These are phyloP conservation scores for Metschnikowia noctiluminum DNA, from an alignment of 805 yeast genomes.

Conservation along the genomic window DNA sequence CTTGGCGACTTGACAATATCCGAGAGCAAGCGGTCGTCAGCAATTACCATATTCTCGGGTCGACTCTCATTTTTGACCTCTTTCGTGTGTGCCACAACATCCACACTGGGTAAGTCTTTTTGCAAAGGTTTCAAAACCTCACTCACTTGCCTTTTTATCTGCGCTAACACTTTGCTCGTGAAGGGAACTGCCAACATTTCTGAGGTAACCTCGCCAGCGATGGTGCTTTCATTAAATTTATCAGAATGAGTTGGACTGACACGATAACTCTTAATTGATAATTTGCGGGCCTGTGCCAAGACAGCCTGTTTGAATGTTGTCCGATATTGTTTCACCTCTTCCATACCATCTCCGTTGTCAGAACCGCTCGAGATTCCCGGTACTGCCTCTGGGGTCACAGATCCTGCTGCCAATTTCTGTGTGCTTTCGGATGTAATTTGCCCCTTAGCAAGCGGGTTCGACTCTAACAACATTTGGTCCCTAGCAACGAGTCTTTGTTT, in stretches of 20 bases:
- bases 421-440: not conserved
- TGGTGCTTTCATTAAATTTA: slow-evolving; percentile 2
- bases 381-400: not conserved
- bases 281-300: slow-evolving; percentile 12
- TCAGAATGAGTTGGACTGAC: not conserved
- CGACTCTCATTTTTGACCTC: slow-evolving; percentile 1
- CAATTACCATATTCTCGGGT: not conserved
- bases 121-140: slow-evolving; percentile 24
- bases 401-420: not conserved
- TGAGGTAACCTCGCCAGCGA: slow-evolving; percentile 1
- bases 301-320: slow-evolving; percentile 22
- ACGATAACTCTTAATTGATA: slow-evolving; percentile 3
- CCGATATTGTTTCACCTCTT: not conserved
- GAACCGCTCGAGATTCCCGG: not conserved
- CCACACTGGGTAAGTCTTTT: slow-evolving; percentile 1
- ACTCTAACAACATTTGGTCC: slow-evolving; percentile 20
- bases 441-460: slow-evolving; percentile 1
- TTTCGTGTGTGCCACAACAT: slow-evolving; percentile 1
- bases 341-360: not conserved
- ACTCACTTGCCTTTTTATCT: slow-evolving; percentile 15
- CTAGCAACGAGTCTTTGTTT: slow-evolving; percentile 29
- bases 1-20: slow-evolving; percentile 9
- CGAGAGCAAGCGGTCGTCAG: not conserved
- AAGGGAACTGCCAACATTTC: slow-evolving; percentile 14
- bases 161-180: slow-evolving; percentile 9